Evolutionary conservation across 225 moss, liverwort and hornwort genomes (phyloP).

Genomic region (Physcomitrium patens): DNA sequence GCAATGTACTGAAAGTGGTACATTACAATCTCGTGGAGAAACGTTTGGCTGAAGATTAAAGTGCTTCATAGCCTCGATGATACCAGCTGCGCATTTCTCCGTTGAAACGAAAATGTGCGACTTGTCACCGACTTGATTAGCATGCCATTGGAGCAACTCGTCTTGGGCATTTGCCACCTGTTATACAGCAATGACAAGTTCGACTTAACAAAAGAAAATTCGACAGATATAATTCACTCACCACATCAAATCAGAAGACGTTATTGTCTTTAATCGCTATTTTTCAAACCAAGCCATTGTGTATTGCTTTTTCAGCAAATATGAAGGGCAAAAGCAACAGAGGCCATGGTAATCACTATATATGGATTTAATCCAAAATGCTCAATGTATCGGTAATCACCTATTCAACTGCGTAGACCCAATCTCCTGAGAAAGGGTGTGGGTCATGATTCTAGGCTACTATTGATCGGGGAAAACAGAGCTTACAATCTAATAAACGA

Average conservation of each 20-base stretch:
- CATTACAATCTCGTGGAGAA: conserved; percentile 44
- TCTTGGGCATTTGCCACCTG: conserved; percentile 75
- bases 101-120: conserved; percentile 59
- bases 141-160: conserved; percentile 69
- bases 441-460: no score
- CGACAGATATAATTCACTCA: neutral
- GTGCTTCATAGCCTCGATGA: conserved; percentile 64
- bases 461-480: no score
- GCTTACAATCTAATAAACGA: no score
- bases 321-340: no score
- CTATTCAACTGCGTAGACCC: no score
- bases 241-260: no score
- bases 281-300: no score
- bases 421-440: no score
- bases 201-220: neutral
- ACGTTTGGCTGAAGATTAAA: conserved; percentile 55
- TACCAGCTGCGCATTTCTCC: conserved; percentile 64
- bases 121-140: conserved; percentile 55
- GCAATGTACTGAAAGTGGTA: conserved; percentile 40
- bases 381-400: no score
- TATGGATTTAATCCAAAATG: no score
- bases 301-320: no score
- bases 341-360: no score
- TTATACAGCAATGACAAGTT: conserved; percentile 13
- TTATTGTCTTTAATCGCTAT: neutral